Base-by-base conservation (phyloP, 306 rosid genomes). In the Myrica gale region DNA sequence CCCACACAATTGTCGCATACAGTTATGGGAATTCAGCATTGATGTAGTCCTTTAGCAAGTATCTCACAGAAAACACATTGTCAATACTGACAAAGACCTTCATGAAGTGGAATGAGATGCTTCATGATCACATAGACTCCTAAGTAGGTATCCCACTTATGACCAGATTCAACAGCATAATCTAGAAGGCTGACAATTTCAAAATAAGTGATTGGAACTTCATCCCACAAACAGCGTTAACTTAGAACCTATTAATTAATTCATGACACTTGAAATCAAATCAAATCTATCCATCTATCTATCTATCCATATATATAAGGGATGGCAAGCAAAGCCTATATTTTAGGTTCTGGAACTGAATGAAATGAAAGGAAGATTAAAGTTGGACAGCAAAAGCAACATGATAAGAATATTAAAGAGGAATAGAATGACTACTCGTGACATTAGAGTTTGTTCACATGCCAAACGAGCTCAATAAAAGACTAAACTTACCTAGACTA, bases 401-500 rank as follows among this genome's bases (percentile, higher is more conserved):
- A 42, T 41, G 50, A 41, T 13, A 23, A 8, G 41, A 7, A 41
- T 8, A 65, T 41, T 65, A n/a, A 41, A 17, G 42, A 9, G 41
- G 19, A 69, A 69, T 15, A 23, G 13, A 6, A n/a, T 4, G 6
- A 65, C 16, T 77, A 47, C 15, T 46, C 56, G 37, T 9, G 61
- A 68, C 70, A 66, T 68, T 32, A 17, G 20, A 77, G 7, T 41
- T 41, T 21, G 45, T 58, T 73, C 54, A 68, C 58, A 68, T 23
- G 32, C 13, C 42, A 57, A 19, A 72, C 4, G 45, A 74, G 55
- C 13, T 74, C 54, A 10, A 51, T 9, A 21, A 46, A 55, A 48
- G 62, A 77, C 67, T 41, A 11, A 32, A 15, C 76, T 76, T 56
- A 83, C 80, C 66, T 32, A 61, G 42, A 67, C 17, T 68, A 56